These are phyloP conservation scores for Starmerella etchellsii DNA, from an alignment of 805 yeast genomes.

Conservation along the genomic window DNA sequence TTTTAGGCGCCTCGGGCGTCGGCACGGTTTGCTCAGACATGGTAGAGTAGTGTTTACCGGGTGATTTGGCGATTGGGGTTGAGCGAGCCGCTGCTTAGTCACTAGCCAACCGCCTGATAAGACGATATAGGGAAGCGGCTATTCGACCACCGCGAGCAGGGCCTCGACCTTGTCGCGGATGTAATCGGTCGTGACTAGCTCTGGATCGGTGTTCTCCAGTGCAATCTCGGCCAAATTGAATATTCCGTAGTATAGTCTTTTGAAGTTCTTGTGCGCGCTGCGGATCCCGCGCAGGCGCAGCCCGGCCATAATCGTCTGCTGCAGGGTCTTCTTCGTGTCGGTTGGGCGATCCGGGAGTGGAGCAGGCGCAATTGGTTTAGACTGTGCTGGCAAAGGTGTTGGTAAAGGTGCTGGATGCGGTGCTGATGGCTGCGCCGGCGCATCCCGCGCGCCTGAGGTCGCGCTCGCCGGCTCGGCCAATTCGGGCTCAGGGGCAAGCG, in stretches of 20 bases:
- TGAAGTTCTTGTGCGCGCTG: conserved; percentile 22
- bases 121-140: too few species aligned
- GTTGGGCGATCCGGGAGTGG: background rate
- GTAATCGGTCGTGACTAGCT: conserved; percentile 6
- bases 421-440: background rate
- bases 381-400: background rate
- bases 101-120: too few species aligned
- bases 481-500: too few species aligned
- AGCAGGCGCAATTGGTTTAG: background rate
- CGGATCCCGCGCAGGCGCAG: conserved; percentile 27
- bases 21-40: conserved; percentile 2
- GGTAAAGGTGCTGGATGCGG: too few species aligned
- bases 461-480: background rate
- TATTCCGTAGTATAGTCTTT: conserved; percentile 23
- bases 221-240: conserved; percentile 23
- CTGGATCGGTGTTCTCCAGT: conserved; percentile 17
- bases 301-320: conserved; percentile 27
- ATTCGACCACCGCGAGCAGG: conserved; percentile 14
- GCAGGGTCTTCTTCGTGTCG: conserved; percentile 14
- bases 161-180: conserved; percentile 21
- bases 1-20: conserved; percentile 6
- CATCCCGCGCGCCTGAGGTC: background rate
- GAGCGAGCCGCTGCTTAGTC: too few species aligned
- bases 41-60: background rate
- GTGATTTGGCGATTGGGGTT: background rate